These are phyloP conservation scores for Stentor roeselii DNA, from an alignment of 73 alveolate species.

Conservation along the genomic window DNA sequence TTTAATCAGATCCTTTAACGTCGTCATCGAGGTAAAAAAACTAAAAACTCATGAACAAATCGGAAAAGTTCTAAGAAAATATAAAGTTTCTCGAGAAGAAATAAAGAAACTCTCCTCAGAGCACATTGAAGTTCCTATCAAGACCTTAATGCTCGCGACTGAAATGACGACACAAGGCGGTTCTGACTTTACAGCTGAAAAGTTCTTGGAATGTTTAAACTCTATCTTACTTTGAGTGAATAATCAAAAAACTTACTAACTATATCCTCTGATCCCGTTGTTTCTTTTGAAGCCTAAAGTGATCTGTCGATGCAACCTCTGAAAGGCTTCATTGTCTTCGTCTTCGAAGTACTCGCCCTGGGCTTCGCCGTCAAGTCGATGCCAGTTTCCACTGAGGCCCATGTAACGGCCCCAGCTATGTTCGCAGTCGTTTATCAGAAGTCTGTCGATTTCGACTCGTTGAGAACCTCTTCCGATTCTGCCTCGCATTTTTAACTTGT, in stretches of 20 bases:
- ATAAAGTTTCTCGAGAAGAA: background rate
- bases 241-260: no score
- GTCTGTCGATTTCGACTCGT: background rate
- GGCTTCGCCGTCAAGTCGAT: background rate
- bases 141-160: background rate
- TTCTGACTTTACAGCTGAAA: background rate
- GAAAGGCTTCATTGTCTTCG: constrained; percentile 20
- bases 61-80: background rate
- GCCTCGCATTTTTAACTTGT: constrained; percentile 9
- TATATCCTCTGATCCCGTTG: background rate
- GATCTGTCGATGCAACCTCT: background rate
- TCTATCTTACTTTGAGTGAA: constrained; percentile 17
- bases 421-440: background rate
- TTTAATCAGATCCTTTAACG: constrained; percentile 33
- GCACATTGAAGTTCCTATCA: background rate
- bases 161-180: constrained; percentile 22
- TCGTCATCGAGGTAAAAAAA: constrained; percentile 11
- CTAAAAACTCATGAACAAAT: background rate
- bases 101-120: background rate
- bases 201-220: constrained; percentile 9
- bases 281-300: background rate
- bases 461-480: background rate
- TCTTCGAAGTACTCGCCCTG: background rate
- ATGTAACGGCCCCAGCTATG: constrained; percentile 22
- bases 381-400: constrained; percentile 11